These are phyloP conservation scores for Carex pumila DNA, from an alignment of 176 grass and related monocot genomes.

Conservation along the genomic window DNA sequence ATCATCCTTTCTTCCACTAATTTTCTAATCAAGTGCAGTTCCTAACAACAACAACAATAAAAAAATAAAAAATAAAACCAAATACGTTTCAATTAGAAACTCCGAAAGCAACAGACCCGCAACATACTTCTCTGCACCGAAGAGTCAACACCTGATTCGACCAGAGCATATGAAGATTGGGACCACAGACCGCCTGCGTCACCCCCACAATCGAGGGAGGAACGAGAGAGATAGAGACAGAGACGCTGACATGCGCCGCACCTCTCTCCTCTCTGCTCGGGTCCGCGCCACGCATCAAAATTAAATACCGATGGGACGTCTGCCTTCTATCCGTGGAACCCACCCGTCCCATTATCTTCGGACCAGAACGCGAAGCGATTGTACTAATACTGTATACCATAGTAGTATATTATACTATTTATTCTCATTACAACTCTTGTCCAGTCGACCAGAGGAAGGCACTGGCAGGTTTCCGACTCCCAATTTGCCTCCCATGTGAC, in stretches of 20 bases:
- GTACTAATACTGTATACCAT: not conserved
- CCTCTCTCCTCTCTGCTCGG: conserved; percentile 6
- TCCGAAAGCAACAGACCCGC: not conserved
- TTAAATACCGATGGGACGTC: not conserved
- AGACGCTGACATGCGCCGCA: conserved; percentile 28
- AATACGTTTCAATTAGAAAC: not conserved
- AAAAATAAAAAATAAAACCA: no score
- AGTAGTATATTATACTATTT: no score
- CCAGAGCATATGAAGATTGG: not conserved
- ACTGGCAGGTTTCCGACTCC: not conserved
- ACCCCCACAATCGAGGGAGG: conserved; percentile 21
- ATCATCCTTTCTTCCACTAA: no score
- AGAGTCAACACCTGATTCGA: not conserved
- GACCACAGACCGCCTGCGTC: not conserved
- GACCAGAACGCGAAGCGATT: not conserved
- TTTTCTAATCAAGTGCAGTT: no score
- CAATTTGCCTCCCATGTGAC: conserved; percentile 6
- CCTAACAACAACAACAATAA: no score
- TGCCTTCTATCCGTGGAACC: not conserved
- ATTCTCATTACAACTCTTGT: no score
- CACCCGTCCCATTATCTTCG: not conserved
- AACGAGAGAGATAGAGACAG: not conserved
- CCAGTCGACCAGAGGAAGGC: no score
- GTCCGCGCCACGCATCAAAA: not conserved
- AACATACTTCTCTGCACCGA: not conserved